A percentile compares a stretch with the other conserved stretches of the same genome.
Evolutionary conservation across 2,329 filamentous ascomycete genomes (phyloP).

Genomic region (Aspergillus sp.): DNA sequence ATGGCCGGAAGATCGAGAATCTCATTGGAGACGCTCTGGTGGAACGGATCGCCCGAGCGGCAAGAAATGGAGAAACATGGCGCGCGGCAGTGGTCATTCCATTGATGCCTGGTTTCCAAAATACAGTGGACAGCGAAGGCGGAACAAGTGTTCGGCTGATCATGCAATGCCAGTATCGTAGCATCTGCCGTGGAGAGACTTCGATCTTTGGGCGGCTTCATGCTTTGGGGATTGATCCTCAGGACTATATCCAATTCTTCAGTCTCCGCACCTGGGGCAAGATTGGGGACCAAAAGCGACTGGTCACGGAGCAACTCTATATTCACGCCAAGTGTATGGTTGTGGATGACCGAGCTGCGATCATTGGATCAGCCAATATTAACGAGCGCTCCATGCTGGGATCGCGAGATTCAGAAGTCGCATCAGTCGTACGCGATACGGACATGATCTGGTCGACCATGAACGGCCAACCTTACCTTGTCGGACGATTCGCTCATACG

Average conservation of each 20-base stretch:
- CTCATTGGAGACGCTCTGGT: slow-evolving; percentile 91
- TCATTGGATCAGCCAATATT: slow-evolving; percentile 97
- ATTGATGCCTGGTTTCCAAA: slow-evolving; percentile 97
- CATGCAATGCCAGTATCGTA: slow-evolving; percentile 93
- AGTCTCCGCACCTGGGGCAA: slow-evolving; percentile 86
- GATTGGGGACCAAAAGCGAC: slow-evolving; percentile 69
- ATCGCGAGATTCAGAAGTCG: slow-evolving; percentile 82
- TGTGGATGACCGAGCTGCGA: slow-evolving; percentile 82
- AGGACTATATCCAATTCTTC: slow-evolving; percentile 94
- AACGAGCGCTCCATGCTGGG: slow-evolving; percentile 96
- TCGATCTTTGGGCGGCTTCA: slow-evolving; percentile 85
- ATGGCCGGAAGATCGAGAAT: slow-evolving; percentile 82
- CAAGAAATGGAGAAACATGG: slow-evolving; percentile 81
- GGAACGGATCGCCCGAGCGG: slow-evolving; percentile 77
- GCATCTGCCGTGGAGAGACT: slow-evolving; percentile 83
- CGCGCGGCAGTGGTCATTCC: slow-evolving; percentile 83
- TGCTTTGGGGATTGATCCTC: slow-evolving; percentile 74
- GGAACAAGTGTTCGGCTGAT: slow-evolving; percentile 91
- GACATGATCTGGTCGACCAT: slow-evolving; percentile 89
- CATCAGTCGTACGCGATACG: slow-evolving; percentile 81
- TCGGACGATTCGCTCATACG: slow-evolving; percentile 86
- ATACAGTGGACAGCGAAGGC: slow-evolving; percentile 87
- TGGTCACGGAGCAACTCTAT: slow-evolving; percentile 94
- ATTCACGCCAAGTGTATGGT: slow-evolving; percentile 97
- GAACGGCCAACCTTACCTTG: slow-evolving; percentile 80